These are phyloP conservation scores for Acmispon strigosus DNA, from an alignment of 306 rosid genomes.

Conservation along the genomic window DNA sequence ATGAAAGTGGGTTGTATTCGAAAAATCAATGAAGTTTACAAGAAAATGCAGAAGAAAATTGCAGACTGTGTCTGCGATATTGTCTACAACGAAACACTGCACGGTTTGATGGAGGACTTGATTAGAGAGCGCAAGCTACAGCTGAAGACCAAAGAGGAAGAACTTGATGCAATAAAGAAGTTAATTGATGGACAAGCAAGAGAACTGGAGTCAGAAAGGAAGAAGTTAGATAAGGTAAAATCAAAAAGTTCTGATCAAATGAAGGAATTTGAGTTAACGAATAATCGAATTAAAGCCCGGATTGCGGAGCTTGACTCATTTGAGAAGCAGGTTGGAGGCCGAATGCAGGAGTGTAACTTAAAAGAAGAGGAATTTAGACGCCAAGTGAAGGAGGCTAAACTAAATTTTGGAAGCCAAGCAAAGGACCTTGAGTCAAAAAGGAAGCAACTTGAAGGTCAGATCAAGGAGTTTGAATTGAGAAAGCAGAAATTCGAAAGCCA, in stretches of 20 bases:
- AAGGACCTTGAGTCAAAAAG: slow-evolving; percentile 22
- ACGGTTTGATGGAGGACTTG: neutral
- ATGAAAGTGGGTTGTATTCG: slow-evolving; percentile 11
- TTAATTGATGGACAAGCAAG: neutral
- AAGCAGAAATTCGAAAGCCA: neutral
- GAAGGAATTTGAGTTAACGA: neutral
- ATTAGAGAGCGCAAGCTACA: neutral
- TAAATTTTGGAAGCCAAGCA: neutral
- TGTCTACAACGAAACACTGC: neutral
- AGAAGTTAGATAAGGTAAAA: slow-evolving; percentile 5
- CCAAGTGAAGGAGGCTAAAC: neutral
- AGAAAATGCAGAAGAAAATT: neutral
- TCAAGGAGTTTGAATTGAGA: neutral
- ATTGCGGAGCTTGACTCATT: neutral
- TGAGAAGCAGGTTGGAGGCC: neutral
- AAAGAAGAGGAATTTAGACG: neutral
- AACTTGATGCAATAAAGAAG: slow-evolving; percentile 8
- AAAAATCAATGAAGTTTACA: neutral
- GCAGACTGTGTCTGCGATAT: neutral
- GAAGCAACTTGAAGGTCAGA: neutral
- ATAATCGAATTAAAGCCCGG: neutral
- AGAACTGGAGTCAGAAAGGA: slow-evolving; percentile 16
- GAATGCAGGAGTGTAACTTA: neutral
- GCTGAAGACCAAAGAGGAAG: slow-evolving; percentile 5
- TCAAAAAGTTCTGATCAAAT: neutral